These are phyloP conservation scores for Reticulomyxa filosa DNA, from an alignment of 78 protist genomes.

Conservation along the genomic window DNA sequence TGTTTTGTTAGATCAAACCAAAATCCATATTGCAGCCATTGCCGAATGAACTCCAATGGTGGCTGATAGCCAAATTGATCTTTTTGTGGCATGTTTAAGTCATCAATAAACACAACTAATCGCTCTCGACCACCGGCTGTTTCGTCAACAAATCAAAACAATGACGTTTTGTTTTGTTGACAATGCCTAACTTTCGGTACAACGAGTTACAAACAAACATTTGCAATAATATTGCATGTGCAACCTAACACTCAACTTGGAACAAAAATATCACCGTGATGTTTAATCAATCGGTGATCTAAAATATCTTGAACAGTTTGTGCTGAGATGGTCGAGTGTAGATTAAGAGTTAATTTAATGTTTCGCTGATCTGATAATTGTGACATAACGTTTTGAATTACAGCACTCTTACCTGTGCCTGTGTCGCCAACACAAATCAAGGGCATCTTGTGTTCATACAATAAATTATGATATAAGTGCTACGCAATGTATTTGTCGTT, in stretches of 20 bases:
- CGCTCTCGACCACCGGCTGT: slow-evolving; percentile 23
- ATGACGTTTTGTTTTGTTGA: no score
- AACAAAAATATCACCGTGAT: no score
- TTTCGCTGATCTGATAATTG: background rate
- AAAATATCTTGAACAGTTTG: no score
- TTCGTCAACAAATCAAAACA: no score
- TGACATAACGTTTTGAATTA: background rate
- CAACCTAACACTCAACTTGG: no score
- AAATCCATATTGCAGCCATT: slow-evolving; percentile 47
- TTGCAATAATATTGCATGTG: no score
- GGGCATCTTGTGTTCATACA: slow-evolving; percentile 1
- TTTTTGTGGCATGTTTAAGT: slow-evolving; percentile 58
- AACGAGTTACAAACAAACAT: no score
- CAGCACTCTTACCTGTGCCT: slow-evolving; percentile 53
- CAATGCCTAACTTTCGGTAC: no score
- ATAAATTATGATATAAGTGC: slow-evolving; percentile 8
- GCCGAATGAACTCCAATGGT: slow-evolving; percentile 55
- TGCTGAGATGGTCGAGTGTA: no score
- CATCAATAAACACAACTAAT: slow-evolving; percentile 44
- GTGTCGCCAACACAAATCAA: slow-evolving; percentile 39
- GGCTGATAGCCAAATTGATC: slow-evolving; percentile 56
- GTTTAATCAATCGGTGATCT: no score
- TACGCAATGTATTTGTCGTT: slow-evolving; percentile 51
- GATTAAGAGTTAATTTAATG: background rate
- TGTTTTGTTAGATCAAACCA: slow-evolving; percentile 50